Base-by-base conservation (phyloP, 768 basidiomycete genomes). In the Kwoniella sp. region DNA sequence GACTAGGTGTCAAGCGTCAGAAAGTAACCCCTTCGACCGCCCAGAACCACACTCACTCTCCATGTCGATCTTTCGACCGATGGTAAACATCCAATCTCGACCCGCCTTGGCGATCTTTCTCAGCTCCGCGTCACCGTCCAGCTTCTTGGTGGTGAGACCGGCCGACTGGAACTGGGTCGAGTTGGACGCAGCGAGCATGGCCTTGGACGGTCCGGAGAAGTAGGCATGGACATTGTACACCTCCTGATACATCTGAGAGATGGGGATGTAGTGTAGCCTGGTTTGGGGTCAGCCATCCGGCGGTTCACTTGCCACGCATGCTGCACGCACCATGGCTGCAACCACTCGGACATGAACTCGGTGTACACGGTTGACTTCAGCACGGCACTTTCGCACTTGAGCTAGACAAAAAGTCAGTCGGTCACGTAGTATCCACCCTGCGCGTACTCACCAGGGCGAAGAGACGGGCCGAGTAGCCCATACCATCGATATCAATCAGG, bases 221-320 rank as follows among this genome's bases (percentile, higher is more conserved):
- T 85, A 99, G 2, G 89, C 81, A 65, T 88, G 83, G 49, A 96
- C 81, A 69, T 96, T 92, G 77, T 98, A 95, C 45, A 99, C 83
- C 75, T 99, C 93, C 38, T 80, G 76, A 74, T 96, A 96, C 3
- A 84, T 80, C 33, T 85, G 79, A 0, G 90, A 90, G 28, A 99
- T 75, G 0, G 93, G 93, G 60, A 99, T 92, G 69, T 82, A 99
- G 75, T 99, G 93, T 22, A 96, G 79, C 92, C 32, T 34, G 26
- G 38, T 31, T 11, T 33, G 11, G 46, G 9, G 15, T 51, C 31
- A 57, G 48, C 22, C 5, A 31, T 26, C 8, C 11, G 5, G 20
- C 15, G 25, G 6, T 6, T 38, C 37, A 8, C 22, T 38, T 38
- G 22, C 15, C 15, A 19, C 10, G 43, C 14, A 27, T 64, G 3